Conservation (phyloP, 2,329 filamentous ascomycete genomes). For the Gyromitra esculenta region DNA sequence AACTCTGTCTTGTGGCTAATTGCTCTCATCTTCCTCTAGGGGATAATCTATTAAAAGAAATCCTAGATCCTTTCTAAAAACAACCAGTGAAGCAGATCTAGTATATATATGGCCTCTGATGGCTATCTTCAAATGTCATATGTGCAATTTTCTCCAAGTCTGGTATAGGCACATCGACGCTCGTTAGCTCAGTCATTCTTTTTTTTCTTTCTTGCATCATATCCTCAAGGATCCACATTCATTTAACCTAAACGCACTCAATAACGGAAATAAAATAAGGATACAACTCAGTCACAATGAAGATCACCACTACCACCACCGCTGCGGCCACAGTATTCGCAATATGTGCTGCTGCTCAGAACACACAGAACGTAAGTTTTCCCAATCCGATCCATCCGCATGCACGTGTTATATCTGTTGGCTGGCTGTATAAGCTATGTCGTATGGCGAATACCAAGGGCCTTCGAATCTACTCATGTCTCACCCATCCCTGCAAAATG, state of each 20-base stretch:
- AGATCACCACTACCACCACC: slow-evolving; percentile 12
- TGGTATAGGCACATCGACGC: slow-evolving; percentile 27
- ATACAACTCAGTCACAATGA: background rate
- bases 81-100: background rate
- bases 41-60: background rate
- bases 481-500: background rate
- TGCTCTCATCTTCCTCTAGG: slow-evolving; percentile 3
- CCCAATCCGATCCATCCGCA: background rate
- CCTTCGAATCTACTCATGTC: background rate
- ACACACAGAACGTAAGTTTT: slow-evolving; percentile 23
- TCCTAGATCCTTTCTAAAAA: background rate
- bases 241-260: slow-evolving; percentile 14
- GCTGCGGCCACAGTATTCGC: slow-evolving; percentile 20
- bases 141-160: slow-evolving; percentile 23
- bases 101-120: slow-evolving; percentile 27
- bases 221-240: slow-evolving; percentile 13
- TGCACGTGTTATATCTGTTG: background rate
- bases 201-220: slow-evolving; percentile 9
- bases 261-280: background rate
- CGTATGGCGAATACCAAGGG: background rate
- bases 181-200: slow-evolving; percentile 35
- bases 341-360: slow-evolving; percentile 17
- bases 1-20: slow-evolving; percentile 5
- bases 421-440: background rate
- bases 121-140: slow-evolving; percentile 13